These are phyloP conservation scores for Lecanicillium sp. DNA, from an alignment of 2,329 filamentous ascomycete species.

Conservation along the genomic window DNA sequence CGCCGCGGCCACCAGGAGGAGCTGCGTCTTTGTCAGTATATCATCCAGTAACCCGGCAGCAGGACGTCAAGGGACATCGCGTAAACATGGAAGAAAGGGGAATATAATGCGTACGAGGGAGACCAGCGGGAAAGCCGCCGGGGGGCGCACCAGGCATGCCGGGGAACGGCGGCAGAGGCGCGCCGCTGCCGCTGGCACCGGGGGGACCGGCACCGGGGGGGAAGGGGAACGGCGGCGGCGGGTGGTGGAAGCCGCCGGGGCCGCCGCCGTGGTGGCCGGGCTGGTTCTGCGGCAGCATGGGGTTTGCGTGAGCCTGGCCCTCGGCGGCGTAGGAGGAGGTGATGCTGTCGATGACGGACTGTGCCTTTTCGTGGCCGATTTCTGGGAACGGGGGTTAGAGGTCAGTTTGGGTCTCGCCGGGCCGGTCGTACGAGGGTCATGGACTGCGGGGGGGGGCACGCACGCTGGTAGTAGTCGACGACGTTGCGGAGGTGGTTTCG, in stretches of 20 bases:
- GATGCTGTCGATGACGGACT: slow-evolving; percentile 97
- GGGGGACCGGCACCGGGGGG: slow-evolving; percentile 43
- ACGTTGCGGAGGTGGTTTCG: slow-evolving; percentile 97
- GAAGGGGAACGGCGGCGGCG: slow-evolving; percentile 56
- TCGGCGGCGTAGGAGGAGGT: slow-evolving; percentile 92
- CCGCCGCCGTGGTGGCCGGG: slow-evolving; percentile 39
- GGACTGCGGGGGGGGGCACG: slow-evolving; percentile 21
- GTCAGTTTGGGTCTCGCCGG: slow-evolving; percentile 6
- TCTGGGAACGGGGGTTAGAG: slow-evolving; percentile 43
- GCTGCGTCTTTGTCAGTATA: slow-evolving; percentile 34
- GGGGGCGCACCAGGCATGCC: slow-evolving; percentile 40
- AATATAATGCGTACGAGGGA: slow-evolving; percentile 57
- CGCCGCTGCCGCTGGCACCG: slow-evolving; percentile 20
- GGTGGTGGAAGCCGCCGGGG: slow-evolving; percentile 20
- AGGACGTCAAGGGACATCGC: not conserved
- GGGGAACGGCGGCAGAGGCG: slow-evolving; percentile 51
- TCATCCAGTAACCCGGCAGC: too few species aligned
- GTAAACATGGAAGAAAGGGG: not conserved
- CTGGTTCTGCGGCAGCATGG: slow-evolving; percentile 69
- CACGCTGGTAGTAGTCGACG: slow-evolving; percentile 96
- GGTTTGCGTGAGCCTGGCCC: slow-evolving; percentile 80
- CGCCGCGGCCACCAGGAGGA: slow-evolving; percentile 47
- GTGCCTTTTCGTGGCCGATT: slow-evolving; percentile 97
- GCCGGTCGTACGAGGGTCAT: not conserved
- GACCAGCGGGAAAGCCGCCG: slow-evolving; percentile 34